These are phyloP conservation scores for Lactarius sp. DNA, from an alignment of 768 basidiomycete genomes.

Conservation along the genomic window DNA sequence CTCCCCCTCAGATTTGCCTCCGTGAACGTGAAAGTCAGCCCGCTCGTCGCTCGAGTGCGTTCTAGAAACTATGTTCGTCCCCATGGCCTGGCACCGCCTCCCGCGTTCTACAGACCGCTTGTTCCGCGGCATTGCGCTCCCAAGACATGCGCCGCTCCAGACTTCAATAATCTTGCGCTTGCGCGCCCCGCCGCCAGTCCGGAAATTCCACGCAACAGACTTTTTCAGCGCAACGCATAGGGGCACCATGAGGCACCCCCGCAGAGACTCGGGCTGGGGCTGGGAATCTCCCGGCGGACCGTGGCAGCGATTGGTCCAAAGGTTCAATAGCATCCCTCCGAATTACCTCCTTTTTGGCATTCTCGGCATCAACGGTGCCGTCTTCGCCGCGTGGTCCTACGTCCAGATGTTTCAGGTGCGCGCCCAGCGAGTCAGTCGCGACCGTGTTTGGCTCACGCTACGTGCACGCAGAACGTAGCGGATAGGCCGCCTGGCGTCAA, in stretches of 20 bases:
- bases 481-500: constrained; percentile 33
- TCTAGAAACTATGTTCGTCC: neutral
- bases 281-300: constrained; percentile 10
- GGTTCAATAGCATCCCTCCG: constrained; percentile 50
- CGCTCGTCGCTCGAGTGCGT: neutral
- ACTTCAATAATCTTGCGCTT: neutral
- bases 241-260: neutral
- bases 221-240: constrained; percentile 28
- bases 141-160: neutral
- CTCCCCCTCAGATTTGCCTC: neutral
- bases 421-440: neutral
- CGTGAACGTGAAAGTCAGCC: neutral
- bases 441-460: neutral
- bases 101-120: neutral
- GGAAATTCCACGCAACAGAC: constrained; percentile 23
- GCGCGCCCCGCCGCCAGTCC: constrained; percentile 2
- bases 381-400: constrained; percentile 57
- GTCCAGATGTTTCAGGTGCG: constrained; percentile 27
- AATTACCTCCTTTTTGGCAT: constrained; percentile 57
- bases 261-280: neutral
- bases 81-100: neutral
- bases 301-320: constrained; percentile 27
- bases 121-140: neutral
- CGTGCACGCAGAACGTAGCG: constrained; percentile 10
- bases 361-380: constrained; percentile 54